These are phyloP conservation scores for Corylus avellana DNA, from an alignment of 306 rosid species.

Conservation along the genomic window DNA sequence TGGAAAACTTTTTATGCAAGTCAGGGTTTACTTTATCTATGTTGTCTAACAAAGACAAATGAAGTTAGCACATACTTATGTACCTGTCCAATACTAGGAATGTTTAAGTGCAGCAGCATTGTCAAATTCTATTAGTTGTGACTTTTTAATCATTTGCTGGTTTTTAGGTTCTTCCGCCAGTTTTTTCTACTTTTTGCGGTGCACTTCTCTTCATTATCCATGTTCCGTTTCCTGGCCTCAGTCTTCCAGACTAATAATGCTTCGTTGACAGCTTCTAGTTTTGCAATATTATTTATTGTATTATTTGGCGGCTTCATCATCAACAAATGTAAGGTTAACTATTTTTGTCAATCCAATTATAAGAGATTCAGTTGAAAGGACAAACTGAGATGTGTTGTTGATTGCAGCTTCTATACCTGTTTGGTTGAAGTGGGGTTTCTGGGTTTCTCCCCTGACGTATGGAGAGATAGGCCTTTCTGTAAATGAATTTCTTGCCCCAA, in stretches of 20 bases:
- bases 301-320: conserved; percentile 39
- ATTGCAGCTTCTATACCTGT: conserved; percentile 39
- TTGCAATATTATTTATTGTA: conserved; percentile 10
- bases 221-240: conserved; percentile 42
- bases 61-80: not conserved
- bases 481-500: conserved; percentile 35
- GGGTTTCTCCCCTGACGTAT: conserved; percentile 40
- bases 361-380: not conserved
- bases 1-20: not conserved
- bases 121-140: not conserved
- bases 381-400: not conserved
- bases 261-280: conserved; percentile 29
- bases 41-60: not conserved
- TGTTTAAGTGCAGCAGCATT: not conserved
- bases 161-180: conserved; percentile 40
- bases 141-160: not conserved
- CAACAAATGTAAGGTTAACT: conserved; percentile 22
- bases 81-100: not conserved
- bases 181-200: conserved; percentile 34
- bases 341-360: not conserved
- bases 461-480: conserved; percentile 36
- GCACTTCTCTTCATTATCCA: conserved; percentile 36
- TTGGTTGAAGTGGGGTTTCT: conserved; percentile 39
- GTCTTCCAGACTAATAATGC: conserved; percentile 24
- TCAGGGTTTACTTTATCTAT: not conserved